Conservation (phyloP, 2,329 filamentous ascomycete genomes). For the Colletotrichum sp. region DNA sequence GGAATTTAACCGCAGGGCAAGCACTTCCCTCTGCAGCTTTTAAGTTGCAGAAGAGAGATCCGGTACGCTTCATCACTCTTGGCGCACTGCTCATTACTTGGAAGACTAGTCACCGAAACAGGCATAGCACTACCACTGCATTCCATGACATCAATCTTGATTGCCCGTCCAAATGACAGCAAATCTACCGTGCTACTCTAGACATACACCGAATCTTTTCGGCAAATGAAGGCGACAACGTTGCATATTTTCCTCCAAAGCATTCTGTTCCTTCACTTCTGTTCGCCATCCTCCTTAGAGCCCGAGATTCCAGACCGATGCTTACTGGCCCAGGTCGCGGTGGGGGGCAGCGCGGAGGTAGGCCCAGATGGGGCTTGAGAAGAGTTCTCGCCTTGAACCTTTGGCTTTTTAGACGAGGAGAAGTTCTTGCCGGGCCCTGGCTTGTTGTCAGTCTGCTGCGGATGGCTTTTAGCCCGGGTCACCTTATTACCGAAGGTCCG, state of each 20-base stretch:
- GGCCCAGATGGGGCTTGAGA: not conserved
- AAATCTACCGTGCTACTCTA: not conserved
- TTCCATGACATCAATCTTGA: not conserved
- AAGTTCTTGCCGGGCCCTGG: not conserved
- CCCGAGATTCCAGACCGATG: not conserved
- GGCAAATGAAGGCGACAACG: not conserved
- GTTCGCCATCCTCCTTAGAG: not conserved
- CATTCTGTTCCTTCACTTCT: not conserved
- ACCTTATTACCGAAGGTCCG: constrained; percentile 7
- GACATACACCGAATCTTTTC: not conserved
- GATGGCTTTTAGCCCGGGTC: constrained; percentile 6
- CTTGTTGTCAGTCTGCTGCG: not conserved
- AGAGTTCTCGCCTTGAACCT: not conserved
- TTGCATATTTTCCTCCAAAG: not conserved
- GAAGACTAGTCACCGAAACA: not conserved
- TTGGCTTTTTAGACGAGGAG: constrained; percentile 6
- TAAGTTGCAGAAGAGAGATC: not conserved
- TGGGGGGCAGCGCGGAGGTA: not conserved
- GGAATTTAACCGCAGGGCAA: not conserved
- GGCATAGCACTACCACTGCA: not conserved
- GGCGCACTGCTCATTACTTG: not conserved
- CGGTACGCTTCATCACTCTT: not conserved
- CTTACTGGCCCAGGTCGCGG: constrained; percentile 3
- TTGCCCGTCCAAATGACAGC: not conserved
- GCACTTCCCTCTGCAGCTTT: not conserved